Evolutionary conservation across 116 monocot species (phyloP).

Genomic region (Cymodocea nodosa): DNA sequence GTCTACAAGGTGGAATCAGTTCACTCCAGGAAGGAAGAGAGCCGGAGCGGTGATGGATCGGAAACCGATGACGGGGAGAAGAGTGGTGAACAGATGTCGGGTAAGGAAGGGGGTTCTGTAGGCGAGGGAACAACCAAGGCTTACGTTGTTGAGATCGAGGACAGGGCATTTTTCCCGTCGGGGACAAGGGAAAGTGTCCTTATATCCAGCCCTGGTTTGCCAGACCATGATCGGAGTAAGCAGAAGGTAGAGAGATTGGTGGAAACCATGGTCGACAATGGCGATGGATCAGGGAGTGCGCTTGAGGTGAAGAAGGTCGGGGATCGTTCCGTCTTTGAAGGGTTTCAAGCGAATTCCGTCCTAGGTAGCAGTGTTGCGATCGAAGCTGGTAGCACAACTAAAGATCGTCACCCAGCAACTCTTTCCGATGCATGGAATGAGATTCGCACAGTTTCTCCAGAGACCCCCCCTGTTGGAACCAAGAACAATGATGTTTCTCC

Average conservation of each 20-base stretch:
- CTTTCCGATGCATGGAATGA: constrained; percentile 3
- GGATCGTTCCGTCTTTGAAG: too few species aligned
- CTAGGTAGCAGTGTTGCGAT: not conserved
- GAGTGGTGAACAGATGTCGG: constrained; percentile 2
- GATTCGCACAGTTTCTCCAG: not conserved
- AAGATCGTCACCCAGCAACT: not conserved
- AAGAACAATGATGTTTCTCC: not conserved
- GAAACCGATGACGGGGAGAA: not conserved
- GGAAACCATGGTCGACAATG: not conserved
- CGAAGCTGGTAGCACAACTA: not conserved
- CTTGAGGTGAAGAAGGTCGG: too few species aligned
- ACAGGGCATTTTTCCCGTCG: not conserved
- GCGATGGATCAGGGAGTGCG: too few species aligned
- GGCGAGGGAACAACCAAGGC: not conserved
- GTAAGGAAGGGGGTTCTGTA: not conserved
- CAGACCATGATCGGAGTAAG: not conserved
- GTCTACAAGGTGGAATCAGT: not conserved
- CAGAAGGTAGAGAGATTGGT: not conserved
- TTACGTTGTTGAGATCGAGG: not conserved
- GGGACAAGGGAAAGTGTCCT: not conserved
- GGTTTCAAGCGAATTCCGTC: too few species aligned
- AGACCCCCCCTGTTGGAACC: not conserved
- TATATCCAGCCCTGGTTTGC: not conserved
- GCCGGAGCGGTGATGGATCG: not conserved
- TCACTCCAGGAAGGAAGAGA: not conserved